Conservation (phyloP, 2,329 filamentous ascomycete genomes). For the Fusarium irregulare region DNA sequence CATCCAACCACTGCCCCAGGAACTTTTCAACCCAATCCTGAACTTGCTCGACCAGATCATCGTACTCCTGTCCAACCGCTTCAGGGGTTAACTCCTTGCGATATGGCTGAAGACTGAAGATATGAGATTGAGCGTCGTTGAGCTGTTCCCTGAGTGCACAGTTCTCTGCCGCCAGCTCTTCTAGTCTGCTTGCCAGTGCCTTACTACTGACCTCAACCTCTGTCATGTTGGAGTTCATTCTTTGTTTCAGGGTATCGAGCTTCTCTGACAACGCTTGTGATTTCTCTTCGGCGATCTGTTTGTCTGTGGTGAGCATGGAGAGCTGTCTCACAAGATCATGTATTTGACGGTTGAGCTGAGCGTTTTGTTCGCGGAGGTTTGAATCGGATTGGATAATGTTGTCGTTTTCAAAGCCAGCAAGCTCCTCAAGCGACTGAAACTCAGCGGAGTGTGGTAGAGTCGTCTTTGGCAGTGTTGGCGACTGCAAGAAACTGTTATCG, state of each 20-base stretch:
- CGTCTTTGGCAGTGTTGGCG: conserved; percentile 2
- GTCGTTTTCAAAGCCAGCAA: conserved; percentile 30
- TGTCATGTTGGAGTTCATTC: conserved; percentile 39
- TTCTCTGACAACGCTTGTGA: conserved; percentile 43
- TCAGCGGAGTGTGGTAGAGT: conserved; percentile 24
- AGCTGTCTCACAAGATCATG: conserved; percentile 38
- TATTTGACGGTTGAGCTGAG: conserved; percentile 34
- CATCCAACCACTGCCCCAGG: conserved; percentile 48
- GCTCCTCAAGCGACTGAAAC: conserved; percentile 33
- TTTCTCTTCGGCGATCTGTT: conserved; percentile 48
- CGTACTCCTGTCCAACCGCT: conserved; percentile 54
- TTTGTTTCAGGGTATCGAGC: conserved; percentile 42
- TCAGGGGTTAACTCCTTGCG: conserved; percentile 52
- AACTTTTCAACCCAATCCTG: conserved; percentile 53
- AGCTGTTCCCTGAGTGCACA: conserved; percentile 47
- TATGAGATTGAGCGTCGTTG: conserved; percentile 53
- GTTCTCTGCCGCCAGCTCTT: conserved; percentile 46
- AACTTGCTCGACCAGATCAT: conserved; percentile 50
- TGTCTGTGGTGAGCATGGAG: conserved; percentile 38
- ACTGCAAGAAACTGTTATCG: conserved; percentile 26
- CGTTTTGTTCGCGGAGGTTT: conserved; percentile 29
- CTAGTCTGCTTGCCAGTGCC: conserved; percentile 32
- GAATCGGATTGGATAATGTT: conserved; percentile 18
- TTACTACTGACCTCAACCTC: conserved; percentile 43
- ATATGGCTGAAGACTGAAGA: conserved; percentile 57